These are phyloP conservation scores for Alternaria arborescens DNA, from an alignment of 2,329 filamentous ascomycete genomes.

Conservation along the genomic window DNA sequence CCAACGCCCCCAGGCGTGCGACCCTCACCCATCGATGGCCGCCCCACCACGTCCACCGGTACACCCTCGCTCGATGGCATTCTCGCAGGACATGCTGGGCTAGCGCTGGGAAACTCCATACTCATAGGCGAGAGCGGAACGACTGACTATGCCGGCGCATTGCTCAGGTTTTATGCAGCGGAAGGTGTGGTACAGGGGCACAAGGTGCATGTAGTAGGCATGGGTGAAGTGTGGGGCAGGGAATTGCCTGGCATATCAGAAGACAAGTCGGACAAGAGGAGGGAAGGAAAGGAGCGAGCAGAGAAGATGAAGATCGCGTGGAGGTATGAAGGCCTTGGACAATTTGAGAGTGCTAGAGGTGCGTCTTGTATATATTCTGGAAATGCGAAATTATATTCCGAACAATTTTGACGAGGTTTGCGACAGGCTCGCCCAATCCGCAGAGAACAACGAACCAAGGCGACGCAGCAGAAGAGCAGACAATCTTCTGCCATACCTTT, in stretches of 20 bases:
- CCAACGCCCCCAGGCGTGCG: conserved; percentile 64
- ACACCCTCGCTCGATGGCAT: conserved; percentile 84
- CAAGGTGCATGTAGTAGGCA: conserved; percentile 82
- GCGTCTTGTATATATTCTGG: conserved; percentile 48
- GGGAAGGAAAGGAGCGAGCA: conserved; percentile 46
- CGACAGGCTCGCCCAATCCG: conserved; percentile 31
- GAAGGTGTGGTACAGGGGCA: conserved; percentile 94
- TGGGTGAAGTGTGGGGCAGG: conserved; percentile 80
- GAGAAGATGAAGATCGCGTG: conserved; percentile 97
- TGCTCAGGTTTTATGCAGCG: conserved; percentile 88
- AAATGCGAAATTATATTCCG: conserved; percentile 20
- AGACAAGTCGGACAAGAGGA: conserved; percentile 47
- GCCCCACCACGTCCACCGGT: conserved; percentile 89
- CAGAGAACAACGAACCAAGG: conserved; percentile 26
- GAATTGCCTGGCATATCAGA: conserved; percentile 79
- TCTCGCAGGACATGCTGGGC: conserved; percentile 84
- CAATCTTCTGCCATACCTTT: conserved; percentile 61
- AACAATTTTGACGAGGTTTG: conserved; percentile 26
- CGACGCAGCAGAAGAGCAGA: conserved; percentile 57
- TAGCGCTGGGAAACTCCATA: conserved; percentile 81
- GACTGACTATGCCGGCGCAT: conserved; percentile 87
- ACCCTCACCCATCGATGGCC: conserved; percentile 87
- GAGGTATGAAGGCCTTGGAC: conserved; percentile 88
- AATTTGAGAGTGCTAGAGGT: conserved; percentile 73
- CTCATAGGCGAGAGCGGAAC: conserved; percentile 89